phyloP scores from a whole-genome alignment of 225 moss, liverwort and hornwort genomes.

The Bryoerythrophyllum caledonicum region DNA sequence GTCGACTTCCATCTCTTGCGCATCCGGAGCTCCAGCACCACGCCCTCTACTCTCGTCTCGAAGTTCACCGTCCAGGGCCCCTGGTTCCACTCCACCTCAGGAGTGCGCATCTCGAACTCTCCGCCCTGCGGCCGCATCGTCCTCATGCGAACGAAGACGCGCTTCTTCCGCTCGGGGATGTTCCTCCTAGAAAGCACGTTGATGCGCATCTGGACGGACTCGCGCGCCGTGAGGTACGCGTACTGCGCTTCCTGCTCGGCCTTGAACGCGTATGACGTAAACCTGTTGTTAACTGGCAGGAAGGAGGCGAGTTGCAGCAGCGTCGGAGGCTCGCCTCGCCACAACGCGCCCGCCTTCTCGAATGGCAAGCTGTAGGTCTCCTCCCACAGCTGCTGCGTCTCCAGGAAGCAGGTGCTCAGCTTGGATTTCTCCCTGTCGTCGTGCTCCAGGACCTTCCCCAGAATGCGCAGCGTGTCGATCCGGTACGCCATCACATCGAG shows the following conservation, averaged over 20 bases:
- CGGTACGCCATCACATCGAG: constrained; percentile 35
- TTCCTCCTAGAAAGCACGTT: constrained; percentile 23
- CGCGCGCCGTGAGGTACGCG: constrained; percentile 18
- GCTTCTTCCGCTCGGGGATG: neutral
- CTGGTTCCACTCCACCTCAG: constrained; percentile 36
- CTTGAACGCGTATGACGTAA: constrained; percentile 20
- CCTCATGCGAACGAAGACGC: constrained; percentile 35
- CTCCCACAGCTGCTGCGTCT: constrained; percentile 41
- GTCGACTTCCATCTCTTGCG: constrained; percentile 27
- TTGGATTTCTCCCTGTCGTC: constrained; percentile 34
- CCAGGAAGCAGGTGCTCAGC: constrained; percentile 24
- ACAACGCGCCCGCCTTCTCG: constrained; percentile 42
- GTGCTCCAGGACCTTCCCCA: constrained; percentile 32
- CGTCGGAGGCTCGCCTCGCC: constrained; percentile 32
- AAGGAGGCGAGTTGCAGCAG: neutral
- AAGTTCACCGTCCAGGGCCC: constrained; percentile 35
- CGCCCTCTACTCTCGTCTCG: constrained; percentile 33
- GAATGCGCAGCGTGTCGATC: constrained; percentile 16
- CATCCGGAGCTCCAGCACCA: constrained; percentile 42
- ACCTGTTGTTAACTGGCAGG: neutral
- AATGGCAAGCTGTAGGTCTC: constrained; percentile 32
- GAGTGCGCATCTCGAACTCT: constrained; percentile 33
- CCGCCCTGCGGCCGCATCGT: constrained; percentile 26
- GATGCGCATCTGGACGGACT: constrained; percentile 23
- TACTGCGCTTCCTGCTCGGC: constrained; percentile 37